A percentile compares a stretch with the other conserved stretches of the same genome.
phyloP scores from a whole-genome alignment of 108 stramenopile genomes.

The Bacterosira constricta region DNA sequence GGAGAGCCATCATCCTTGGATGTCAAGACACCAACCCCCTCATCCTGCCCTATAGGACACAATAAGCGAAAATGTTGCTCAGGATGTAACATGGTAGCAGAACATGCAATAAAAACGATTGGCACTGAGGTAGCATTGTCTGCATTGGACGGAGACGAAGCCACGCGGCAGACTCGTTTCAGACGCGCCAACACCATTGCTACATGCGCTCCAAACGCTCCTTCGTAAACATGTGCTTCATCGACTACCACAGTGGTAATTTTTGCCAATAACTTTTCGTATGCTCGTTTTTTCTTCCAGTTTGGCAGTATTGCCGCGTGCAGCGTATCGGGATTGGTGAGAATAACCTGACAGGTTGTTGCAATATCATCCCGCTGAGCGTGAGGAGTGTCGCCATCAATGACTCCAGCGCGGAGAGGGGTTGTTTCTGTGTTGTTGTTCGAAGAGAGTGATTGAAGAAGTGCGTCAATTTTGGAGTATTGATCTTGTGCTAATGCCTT shows the following conservation, averaged over 20 bases:
- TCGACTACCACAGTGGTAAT: constrained; percentile 90
- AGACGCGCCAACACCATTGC: constrained; percentile 90
- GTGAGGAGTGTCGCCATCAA: constrained; percentile 86
- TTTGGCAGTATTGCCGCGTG: constrained; percentile 93
- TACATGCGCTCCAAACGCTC: constrained; percentile 96
- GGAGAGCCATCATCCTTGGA: constrained; percentile 79
- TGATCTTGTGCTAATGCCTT: constrained; percentile 99
- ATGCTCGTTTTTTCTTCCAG: constrained; percentile 72
- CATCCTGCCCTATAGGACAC: constrained; percentile 62
- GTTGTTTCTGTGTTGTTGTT: background rate
- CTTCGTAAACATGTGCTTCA: constrained; percentile 92
- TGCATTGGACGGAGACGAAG: constrained; percentile 22
- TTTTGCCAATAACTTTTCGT: constrained; percentile 58
- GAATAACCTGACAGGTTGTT: constrained; percentile 75
- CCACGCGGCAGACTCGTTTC: constrained; percentile 64
- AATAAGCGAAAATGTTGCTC: constrained; percentile 79
- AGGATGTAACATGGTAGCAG: constrained; percentile 92
- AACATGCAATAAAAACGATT: constrained; percentile 82
- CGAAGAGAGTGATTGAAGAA: constrained; percentile 43
- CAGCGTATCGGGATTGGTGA: constrained; percentile 98
- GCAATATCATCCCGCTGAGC: constrained; percentile 67
- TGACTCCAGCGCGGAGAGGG: constrained; percentile 58
- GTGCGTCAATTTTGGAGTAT: constrained; percentile 64
- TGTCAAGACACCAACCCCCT: constrained; percentile 54
- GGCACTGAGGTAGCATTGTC: background rate